These are phyloP conservation scores for Elaeis guineensis DNA, from an alignment of 176 grass and related monocot species.

Conservation along the genomic window DNA sequence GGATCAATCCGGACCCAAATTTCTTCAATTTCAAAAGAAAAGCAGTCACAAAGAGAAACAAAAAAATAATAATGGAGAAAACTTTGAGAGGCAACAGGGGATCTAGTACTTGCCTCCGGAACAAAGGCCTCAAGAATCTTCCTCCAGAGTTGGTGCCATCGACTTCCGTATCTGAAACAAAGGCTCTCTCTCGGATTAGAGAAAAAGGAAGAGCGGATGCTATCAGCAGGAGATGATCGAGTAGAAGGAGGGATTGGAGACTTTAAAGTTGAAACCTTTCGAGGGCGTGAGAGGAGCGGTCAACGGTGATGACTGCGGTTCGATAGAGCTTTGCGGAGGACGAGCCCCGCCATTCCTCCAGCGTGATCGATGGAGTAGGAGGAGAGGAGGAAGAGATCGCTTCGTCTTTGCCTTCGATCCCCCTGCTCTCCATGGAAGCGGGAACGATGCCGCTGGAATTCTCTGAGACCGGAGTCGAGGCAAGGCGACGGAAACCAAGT, in stretches of 20 bases:
- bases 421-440: too few relatives aligned
- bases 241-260: background rate
- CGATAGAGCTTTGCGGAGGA: conserved; percentile 56
- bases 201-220: too few relatives aligned
- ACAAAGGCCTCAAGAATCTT: conserved; percentile 74
- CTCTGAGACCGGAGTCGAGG: too few relatives aligned
- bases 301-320: conserved; percentile 69
- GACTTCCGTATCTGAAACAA: conserved; percentile 49
- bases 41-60: background rate
- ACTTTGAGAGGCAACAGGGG: too few relatives aligned
- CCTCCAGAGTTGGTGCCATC: conserved; percentile 56
- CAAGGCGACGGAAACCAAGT: too few relatives aligned
- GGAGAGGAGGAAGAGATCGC: background rate
- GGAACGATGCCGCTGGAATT: too few relatives aligned
- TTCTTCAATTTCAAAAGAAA: too few relatives aligned
- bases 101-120: conserved; percentile 50
- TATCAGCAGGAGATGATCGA: too few relatives aligned
- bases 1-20: too few relatives aligned
- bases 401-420: background rate
- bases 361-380: conserved; percentile 41
- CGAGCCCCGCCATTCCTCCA: conserved; percentile 93
- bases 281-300: conserved; percentile 53
- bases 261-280: conserved; percentile 26
- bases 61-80: background rate
- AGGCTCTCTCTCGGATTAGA: background rate